Evolutionary conservation across 495 filamentous ascomycete genomes (phyloP).

Genomic region (Cryomyces minteri): DNA sequence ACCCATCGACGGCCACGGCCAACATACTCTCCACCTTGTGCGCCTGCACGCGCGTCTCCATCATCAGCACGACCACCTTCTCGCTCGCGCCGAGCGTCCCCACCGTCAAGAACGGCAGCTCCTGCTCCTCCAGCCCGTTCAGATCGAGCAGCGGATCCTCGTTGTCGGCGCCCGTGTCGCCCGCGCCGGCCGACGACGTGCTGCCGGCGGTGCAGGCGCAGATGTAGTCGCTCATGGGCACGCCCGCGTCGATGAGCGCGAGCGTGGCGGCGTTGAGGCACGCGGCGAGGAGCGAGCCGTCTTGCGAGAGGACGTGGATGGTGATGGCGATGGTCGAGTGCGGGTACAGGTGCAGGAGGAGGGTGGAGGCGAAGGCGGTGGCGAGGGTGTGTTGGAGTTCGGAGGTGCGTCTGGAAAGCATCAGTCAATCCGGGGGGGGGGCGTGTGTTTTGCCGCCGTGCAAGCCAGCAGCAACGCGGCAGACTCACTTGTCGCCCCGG

Average conservation of each 20-base stretch:
- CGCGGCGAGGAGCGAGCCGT: conserved; percentile 77
- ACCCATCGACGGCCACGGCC: conserved; percentile 80
- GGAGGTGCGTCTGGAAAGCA: conserved; percentile 42
- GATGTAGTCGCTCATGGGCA: conserved; percentile 85
- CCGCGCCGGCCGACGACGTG: conserved; percentile 41
- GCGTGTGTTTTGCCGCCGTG: no score
- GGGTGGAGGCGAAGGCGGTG: conserved; percentile 47
- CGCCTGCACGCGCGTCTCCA: conserved; percentile 69
- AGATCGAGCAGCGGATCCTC: conserved; percentile 81
- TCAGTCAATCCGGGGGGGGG: background rate
- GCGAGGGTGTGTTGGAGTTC: conserved; percentile 66
- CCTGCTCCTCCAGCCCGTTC: conserved; percentile 70
- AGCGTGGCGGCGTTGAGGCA: conserved; percentile 85
- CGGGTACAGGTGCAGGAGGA: conserved; percentile 78
- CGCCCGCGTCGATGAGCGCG: conserved; percentile 81
- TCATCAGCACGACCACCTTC: conserved; percentile 57
- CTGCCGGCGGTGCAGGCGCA: conserved; percentile 75
- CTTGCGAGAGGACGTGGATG: conserved; percentile 73
- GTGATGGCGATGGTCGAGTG: conserved; percentile 69
- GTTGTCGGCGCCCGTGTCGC: conserved; percentile 39
- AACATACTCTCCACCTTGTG: conserved; percentile 77
- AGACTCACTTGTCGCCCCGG: conserved; percentile 54
- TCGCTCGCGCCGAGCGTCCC: conserved; percentile 45
- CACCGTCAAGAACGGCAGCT: conserved; percentile 76
- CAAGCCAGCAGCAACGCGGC: background rate